These are phyloP conservation scores for Pilobolus umbonatus DNA, from an alignment of 192 early-diverging fungal species.

Conservation along the genomic window DNA sequence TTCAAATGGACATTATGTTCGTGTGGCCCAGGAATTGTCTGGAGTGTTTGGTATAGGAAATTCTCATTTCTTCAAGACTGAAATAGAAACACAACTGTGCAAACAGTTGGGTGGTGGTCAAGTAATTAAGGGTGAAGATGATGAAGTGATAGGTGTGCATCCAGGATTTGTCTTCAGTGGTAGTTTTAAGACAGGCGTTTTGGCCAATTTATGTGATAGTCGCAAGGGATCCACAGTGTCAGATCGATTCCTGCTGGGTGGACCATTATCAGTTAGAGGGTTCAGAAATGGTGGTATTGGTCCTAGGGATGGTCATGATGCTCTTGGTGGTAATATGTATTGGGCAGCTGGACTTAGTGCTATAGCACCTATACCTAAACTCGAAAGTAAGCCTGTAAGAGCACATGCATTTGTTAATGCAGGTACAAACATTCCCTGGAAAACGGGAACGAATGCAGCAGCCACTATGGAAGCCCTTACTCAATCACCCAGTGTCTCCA, in stretches of 20 bases:
- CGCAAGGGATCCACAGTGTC: conserved; percentile 61
- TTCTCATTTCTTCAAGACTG: conserved; percentile 63
- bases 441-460: conserved; percentile 30
- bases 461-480: conserved; percentile 41
- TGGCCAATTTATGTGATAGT: conserved; percentile 40
- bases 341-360: conserved; percentile 73
- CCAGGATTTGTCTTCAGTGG: conserved; percentile 27
- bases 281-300: conserved; percentile 87
- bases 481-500: conserved; percentile 63
- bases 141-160: conserved; percentile 15
- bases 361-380: conserved; percentile 75
- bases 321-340: conserved; percentile 86
- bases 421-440: conserved; percentile 61
- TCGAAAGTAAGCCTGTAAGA: conserved; percentile 58
- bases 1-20: conserved; percentile 58
- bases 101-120: conserved; percentile 23
- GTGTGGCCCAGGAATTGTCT: conserved; percentile 60
- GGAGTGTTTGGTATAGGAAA: conserved; percentile 78
- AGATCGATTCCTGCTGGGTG: conserved; percentile 88
- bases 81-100: conserved; percentile 50
- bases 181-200: conserved; percentile 15
- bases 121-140: conserved; percentile 15
- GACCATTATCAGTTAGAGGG: conserved; percentile 79
- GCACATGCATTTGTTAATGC: conserved; percentile 89
- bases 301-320: conserved; percentile 74